These are phyloP conservation scores for Selaginella tamariscina DNA, from an alignment of 75 land plant genomes.

Conservation along the genomic window DNA sequence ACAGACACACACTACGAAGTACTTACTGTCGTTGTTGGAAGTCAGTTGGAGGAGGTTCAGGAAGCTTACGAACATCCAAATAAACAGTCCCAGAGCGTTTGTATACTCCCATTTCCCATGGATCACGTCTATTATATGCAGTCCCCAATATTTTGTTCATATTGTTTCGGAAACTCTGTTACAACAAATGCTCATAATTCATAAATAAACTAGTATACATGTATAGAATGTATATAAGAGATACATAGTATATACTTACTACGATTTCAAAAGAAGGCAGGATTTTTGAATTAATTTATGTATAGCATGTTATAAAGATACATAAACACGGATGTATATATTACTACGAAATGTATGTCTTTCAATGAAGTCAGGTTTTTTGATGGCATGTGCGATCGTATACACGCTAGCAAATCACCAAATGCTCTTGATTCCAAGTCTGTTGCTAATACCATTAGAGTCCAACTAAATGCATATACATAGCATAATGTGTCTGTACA, in stretches of 20 bases:
- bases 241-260: background rate
- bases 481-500: no score
- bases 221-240: no score
- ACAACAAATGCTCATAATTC: background rate
- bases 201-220: no score
- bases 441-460: conserved; percentile 17
- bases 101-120: conserved; percentile 99
- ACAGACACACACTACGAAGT: no score
- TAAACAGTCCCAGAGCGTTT: conserved; percentile 81
- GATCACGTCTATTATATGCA: conserved; percentile 68
- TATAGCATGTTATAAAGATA: background rate
- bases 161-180: background rate
- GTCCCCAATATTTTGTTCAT: conserved; percentile 65
- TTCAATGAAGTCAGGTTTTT: conserved; percentile 50
- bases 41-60: conserved; percentile 68
- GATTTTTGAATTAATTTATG: background rate
- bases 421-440: conserved; percentile 70
- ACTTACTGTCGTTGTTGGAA: conserved; percentile 55
- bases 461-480: no score
- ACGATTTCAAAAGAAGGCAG: background rate
- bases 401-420: conserved; percentile 81
- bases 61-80: conserved; percentile 88
- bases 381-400: no score
- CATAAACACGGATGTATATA: no score
- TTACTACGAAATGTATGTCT: conserved; percentile 95